phyloP scores from a whole-genome alignment of 192 early-diverging fungal genomes.

The Backusella tarrabulga region DNA sequence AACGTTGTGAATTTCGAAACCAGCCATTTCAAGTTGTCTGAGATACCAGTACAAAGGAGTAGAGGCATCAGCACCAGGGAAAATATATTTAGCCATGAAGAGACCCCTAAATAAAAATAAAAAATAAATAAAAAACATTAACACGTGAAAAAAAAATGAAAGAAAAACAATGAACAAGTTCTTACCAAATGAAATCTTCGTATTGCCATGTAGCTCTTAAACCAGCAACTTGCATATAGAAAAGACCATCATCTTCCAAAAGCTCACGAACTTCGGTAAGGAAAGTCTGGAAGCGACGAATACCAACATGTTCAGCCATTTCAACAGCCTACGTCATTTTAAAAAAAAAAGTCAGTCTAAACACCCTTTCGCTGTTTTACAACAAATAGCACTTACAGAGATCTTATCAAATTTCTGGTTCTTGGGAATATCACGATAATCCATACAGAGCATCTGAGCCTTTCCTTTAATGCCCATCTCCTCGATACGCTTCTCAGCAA shows the following conservation, averaged over 20 bases:
- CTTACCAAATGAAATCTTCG: conserved; percentile 62
- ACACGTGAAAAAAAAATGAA: background rate
- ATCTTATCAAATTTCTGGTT: conserved; percentile 93
- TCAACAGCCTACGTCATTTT: conserved; percentile 63
- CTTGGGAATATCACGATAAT: conserved; percentile 96
- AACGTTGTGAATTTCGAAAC: conserved; percentile 86
- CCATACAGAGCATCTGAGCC: conserved; percentile 87
- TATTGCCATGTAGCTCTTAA: conserved; percentile 70
- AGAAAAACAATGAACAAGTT: background rate
- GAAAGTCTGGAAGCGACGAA: conserved; percentile 89
- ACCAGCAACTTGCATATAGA: conserved; percentile 98
- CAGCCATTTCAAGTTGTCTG: conserved; percentile 88
- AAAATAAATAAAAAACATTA: background rate
- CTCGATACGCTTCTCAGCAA: conserved; percentile 80
- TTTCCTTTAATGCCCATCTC: conserved; percentile 77
- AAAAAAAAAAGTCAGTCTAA: conserved; percentile 8
- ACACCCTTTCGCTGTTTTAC: background rate
- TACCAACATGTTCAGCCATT: conserved; percentile 99
- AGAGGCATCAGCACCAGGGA: conserved; percentile 98
- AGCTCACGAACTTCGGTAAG: conserved; percentile 89
- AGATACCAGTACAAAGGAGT: conserved; percentile 95
- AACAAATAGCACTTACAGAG: conserved; percentile 48
- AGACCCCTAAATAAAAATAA: conserved; percentile 63
- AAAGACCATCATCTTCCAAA: conserved; percentile 96
- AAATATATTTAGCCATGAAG: conserved; percentile 99